Evolutionary conservation across 2,329 filamentous ascomycete genomes (phyloP), one percentile per base, ranked within the genome.

Genomic region (Penicillium capsulatum): DNA sequence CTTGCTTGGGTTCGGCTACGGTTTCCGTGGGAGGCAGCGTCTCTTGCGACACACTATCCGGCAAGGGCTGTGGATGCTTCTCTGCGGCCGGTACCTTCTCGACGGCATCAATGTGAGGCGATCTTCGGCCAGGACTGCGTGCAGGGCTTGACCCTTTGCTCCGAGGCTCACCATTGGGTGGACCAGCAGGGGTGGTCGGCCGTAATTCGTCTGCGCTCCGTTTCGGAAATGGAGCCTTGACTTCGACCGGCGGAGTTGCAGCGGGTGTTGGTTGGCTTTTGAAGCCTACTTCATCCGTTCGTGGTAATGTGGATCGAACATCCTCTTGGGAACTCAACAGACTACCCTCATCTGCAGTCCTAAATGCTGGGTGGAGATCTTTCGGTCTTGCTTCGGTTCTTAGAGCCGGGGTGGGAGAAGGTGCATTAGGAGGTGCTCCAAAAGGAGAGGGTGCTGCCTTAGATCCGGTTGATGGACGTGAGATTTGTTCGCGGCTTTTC

Each of bases 401-500:
- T 19, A 46, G 48, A 8, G 50, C 50, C 22, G 42, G 37, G 22
- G 50, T 48, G 11, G 47, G 31, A 19, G 35, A 34, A 19, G 57
- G 54, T 16, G 56, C 59, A 13, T 54, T 48, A 17, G 54, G 48
- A 36, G 60, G 45, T 8, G 59, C 45, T 15, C 35, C 51, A 37
- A 55, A 54, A 13, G 60, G 60, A 44, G 64, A 60, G 7, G 60
- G 58, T n/a, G 54, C 51, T 30, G 51, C 50, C 47, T 54, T 65
- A 50, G 61, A 63, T 19, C 57, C 55, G 7, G 65, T 65, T 10
- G 62, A 59, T 13, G 65, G 57, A 29, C 62, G 61, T 13, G 53
- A 57, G 44, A 67, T 57, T 17, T 65, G 66, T 27, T 71, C 68
- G 7, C 66, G 63, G 40, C 65, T 70, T 40, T 51, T 58, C 40